Conservation (phyloP, 2,329 filamentous ascomycete genomes). For the Pyricularia grisea region DNA sequence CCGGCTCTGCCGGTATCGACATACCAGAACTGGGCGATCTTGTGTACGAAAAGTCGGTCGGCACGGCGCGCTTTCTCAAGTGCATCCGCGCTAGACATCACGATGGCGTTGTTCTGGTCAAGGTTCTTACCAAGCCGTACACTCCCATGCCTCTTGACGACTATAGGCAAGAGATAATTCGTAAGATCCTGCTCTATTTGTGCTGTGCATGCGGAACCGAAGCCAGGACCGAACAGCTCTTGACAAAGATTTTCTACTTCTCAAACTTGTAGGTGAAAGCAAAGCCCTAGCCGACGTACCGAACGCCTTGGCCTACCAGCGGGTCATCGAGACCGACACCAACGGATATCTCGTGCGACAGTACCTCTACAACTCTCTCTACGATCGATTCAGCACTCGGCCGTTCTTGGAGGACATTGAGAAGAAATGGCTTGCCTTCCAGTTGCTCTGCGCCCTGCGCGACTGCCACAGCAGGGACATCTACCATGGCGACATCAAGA, state of each 20-base stretch:
- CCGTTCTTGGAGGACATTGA: constrained; percentile 96
- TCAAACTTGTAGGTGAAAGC: constrained; percentile 57
- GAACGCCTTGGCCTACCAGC: constrained; percentile 84
- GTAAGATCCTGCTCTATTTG: constrained; percentile 30
- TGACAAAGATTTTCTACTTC: not conserved
- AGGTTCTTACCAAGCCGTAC: constrained; percentile 90
- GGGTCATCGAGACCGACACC: constrained; percentile 82
- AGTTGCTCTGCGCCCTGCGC: constrained; percentile 81
- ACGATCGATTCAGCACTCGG: constrained; percentile 91
- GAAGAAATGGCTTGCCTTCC: constrained; percentile 97
- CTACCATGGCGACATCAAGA: constrained; percentile 98
- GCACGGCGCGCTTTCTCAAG: constrained; percentile 92
- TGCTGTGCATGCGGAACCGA: not conserved
- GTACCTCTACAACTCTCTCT: constrained; percentile 92
- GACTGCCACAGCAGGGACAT: constrained; percentile 86
- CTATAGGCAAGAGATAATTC: constrained; percentile 67
- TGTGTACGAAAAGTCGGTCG: constrained; percentile 85
- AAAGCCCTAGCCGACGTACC: constrained; percentile 72
- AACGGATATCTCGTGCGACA: constrained; percentile 91
- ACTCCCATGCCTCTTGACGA: constrained; percentile 68
- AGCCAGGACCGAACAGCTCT: not conserved
- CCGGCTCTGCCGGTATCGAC: constrained; percentile 88
- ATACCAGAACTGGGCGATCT: constrained; percentile 85
- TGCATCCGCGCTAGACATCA: constrained; percentile 84
- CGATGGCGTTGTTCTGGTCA: constrained; percentile 86